Conservation (phyloP, 2,329 filamentous ascomycete species). For the Lasiodiplodia theobromae region DNA sequence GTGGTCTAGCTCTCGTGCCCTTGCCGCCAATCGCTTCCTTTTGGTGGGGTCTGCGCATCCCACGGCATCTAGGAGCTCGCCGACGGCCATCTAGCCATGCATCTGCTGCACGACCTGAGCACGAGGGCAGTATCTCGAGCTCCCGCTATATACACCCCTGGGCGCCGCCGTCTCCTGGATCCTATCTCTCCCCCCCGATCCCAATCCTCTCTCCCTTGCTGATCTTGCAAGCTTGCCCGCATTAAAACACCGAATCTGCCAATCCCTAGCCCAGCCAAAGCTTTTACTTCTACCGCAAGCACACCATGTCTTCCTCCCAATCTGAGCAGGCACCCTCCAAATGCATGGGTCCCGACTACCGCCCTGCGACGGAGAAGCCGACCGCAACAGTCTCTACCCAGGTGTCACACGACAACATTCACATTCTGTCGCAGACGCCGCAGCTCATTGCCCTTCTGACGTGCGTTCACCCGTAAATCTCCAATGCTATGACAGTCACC, state of each 20-base stretch:
- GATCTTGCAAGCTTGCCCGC: not conserved
- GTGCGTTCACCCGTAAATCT: constrained; percentile 65
- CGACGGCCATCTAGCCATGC: constrained; percentile 38
- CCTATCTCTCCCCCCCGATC: not conserved
- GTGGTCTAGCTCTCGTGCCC: constrained; percentile 31
- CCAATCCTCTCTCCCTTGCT: not conserved
- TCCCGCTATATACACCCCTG: constrained; percentile 12
- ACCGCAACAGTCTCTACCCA: constrained; percentile 86
- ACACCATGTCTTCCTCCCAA: constrained; percentile 30
- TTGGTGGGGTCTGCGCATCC: constrained; percentile 23
- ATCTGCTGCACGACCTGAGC: constrained; percentile 18
- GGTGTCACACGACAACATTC: constrained; percentile 84
- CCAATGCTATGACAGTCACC: not conserved
- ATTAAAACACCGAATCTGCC: not conserved
- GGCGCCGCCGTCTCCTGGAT: constrained; percentile 9
- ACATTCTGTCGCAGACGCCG: constrained; percentile 88
- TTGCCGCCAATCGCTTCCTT: constrained; percentile 29
- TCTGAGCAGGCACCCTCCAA: constrained; percentile 55
- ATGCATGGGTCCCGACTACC: constrained; percentile 81
- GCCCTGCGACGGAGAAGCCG: constrained; percentile 77
- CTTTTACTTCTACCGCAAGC: constrained; percentile 1
- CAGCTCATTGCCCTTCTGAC: constrained; percentile 97
- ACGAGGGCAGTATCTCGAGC: constrained; percentile 15
- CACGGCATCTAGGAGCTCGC: constrained; percentile 38
- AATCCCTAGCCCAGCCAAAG: constrained; percentile 9